A percentile compares a stretch with the other conserved stretches of the same genome.
These are phyloP conservation scores for Daedaleopsis nitida DNA, from an alignment of 768 basidiomycete species.

Conservation along the genomic window DNA sequence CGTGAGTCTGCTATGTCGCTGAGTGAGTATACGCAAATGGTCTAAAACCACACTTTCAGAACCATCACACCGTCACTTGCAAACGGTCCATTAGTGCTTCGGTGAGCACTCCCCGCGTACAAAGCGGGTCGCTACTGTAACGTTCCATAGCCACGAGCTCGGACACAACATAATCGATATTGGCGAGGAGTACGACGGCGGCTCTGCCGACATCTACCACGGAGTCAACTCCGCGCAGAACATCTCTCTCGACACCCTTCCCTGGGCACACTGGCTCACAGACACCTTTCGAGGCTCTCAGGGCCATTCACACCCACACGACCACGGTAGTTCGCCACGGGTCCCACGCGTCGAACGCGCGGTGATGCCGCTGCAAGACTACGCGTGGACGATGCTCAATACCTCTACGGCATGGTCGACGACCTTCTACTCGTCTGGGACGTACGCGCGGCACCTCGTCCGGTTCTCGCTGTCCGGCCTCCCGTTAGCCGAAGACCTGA, in stretches of 20 bases:
- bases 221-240: slow-evolving; percentile 64
- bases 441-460: slow-evolving; percentile 59
- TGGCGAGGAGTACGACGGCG: slow-evolving; percentile 88
- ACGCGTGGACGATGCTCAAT: slow-evolving; percentile 77
- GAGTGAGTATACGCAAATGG: no score
- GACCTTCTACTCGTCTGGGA: slow-evolving; percentile 64
- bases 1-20: slow-evolving; percentile 45
- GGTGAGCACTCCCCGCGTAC: slow-evolving; percentile 29
- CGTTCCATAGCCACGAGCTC: slow-evolving; percentile 57
- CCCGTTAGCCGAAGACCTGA: slow-evolving; percentile 54
- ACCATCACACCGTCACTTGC: slow-evolving; percentile 73
- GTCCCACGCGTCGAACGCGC: slow-evolving; percentile 59
- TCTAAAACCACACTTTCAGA: slow-evolving; percentile 35
- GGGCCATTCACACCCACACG: slow-evolving; percentile 16
- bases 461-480: slow-evolving; percentile 77
- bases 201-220: slow-evolving; percentile 57
- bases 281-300: not conserved
- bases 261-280: slow-evolving; percentile 77
- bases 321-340: slow-evolving; percentile 3
- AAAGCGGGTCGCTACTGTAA: not conserved
- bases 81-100: slow-evolving; percentile 76
- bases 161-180: slow-evolving; percentile 80
- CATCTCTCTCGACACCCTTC: slow-evolving; percentile 38
- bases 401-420: slow-evolving; percentile 58
- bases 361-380: slow-evolving; percentile 73